Evolutionary conservation across 257 asterid species (phyloP).

Genomic region (Nyctanthes arbortristis): DNA sequence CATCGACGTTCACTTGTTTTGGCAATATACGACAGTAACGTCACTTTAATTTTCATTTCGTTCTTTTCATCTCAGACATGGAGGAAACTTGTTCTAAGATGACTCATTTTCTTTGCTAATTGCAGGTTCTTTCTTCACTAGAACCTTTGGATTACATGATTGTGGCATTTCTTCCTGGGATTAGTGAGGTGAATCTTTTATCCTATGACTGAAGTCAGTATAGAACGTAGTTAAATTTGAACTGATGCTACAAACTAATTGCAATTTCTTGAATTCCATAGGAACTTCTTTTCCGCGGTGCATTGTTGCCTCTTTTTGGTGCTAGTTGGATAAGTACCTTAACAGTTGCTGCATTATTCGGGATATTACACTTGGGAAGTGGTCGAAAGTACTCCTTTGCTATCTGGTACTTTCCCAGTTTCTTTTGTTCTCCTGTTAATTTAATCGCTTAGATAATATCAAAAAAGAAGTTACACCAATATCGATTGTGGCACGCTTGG

Average conservation of each 20-base stretch:
- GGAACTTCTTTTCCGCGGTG: constrained; percentile 94
- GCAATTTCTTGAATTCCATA: constrained; percentile 26
- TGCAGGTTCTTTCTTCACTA: constrained; percentile 76
- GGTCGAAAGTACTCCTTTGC: constrained; percentile 93
- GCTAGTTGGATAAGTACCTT: constrained; percentile 46
- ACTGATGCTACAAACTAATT: constrained; percentile 14
- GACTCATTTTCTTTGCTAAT: neutral
- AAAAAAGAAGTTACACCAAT: neutral
- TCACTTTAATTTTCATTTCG: neutral
- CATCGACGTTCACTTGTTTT: too few relatives aligned
- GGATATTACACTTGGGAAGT: constrained; percentile 75
- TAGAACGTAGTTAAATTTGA: neutral
- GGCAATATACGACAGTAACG: too few relatives aligned
- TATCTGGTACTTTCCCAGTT: constrained; percentile 50
- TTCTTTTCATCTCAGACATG: neutral
- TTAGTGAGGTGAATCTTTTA: constrained; percentile 60
- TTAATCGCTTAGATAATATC: neutral
- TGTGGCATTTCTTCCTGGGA: constrained; percentile 85
- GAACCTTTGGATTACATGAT: constrained; percentile 78
- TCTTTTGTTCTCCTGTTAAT: too few relatives aligned
- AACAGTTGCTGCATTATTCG: constrained; percentile 72
- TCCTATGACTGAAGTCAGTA: neutral
- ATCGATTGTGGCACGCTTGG: neutral
- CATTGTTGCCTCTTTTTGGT: constrained; percentile 76
- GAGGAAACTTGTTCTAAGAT: neutral